Percentiles rank a stretch among this genome's conserved stretches.
Evolutionary conservation across 352 stramenopile genomes (phyloP).

Genomic region (Phytopythium sindhum): DNA sequence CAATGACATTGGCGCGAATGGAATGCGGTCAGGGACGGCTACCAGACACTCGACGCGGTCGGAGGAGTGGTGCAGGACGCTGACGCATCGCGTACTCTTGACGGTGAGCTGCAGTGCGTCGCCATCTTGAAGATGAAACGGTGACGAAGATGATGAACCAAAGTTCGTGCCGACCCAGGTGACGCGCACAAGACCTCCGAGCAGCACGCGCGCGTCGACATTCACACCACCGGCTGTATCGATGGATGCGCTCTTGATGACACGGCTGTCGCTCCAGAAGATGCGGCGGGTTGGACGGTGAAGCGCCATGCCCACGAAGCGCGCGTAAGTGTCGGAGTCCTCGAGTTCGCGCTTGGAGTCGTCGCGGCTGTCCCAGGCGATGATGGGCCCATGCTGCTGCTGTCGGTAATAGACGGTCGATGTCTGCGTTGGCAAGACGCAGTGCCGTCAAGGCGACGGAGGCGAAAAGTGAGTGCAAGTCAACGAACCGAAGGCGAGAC

Average conservation of each 20-base stretch:
- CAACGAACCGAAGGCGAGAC: background rate
- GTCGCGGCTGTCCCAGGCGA: conserved; percentile 41
- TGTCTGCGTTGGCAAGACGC: conserved; percentile 11
- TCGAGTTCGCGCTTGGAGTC: conserved; percentile 30
- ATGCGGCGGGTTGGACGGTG: conserved; percentile 29
- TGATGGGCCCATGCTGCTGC: conserved; percentile 47
- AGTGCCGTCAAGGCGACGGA: background rate
- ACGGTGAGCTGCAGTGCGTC: conserved; percentile 40
- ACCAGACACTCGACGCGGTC: conserved; percentile 59
- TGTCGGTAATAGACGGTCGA: conserved; percentile 69
- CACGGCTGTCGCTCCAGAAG: conserved; percentile 60
- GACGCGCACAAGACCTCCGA: conserved; percentile 41
- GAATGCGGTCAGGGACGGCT: conserved; percentile 28
- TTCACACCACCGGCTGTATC: conserved; percentile 6
- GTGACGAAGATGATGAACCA: conserved; percentile 7
- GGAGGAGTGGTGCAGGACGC: conserved; percentile 34
- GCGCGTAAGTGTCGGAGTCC: conserved; percentile 31
- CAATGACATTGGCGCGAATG: background rate
- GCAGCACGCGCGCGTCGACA: conserved; percentile 15
- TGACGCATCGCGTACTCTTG: conserved; percentile 37
- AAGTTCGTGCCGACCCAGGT: conserved; percentile 64
- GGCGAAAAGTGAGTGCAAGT: background rate
- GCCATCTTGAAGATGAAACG: background rate
- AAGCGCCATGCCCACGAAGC: conserved; percentile 42
- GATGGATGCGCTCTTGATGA: conserved; percentile 25